Evolutionary conservation across 75 land plant species (phyloP).

Genomic region (Selaginella moellendorffii): DNA sequence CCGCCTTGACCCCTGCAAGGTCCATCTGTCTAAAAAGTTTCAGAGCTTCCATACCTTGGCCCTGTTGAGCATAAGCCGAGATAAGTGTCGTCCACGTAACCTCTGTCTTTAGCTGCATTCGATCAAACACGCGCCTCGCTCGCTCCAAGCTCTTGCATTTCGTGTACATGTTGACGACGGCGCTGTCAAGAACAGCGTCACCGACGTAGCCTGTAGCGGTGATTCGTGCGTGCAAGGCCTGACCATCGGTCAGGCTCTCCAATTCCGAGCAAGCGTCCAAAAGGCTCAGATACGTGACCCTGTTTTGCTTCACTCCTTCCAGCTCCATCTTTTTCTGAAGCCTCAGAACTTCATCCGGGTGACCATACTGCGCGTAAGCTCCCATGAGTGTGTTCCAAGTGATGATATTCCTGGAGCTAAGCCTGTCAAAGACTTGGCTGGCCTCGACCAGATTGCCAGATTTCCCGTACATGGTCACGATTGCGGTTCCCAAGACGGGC

Average conservation of each 20-base stretch:
- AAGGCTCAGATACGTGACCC: too few species aligned
- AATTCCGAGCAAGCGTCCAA: too few species aligned
- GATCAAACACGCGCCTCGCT: conserved; percentile 16
- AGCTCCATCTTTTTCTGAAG: too few species aligned
- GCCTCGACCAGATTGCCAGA: too few species aligned
- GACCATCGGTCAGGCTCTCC: conserved; percentile 8
- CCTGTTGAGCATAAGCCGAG: conserved; percentile 14
- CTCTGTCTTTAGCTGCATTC: conserved; percentile 10
- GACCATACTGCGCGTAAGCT: too few species aligned
- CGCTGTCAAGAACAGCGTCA: conserved; percentile 16
- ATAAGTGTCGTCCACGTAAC: conserved; percentile 30
- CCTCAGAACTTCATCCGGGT: too few species aligned
- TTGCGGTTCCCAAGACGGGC: too few species aligned
- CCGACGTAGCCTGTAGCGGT: conserved; percentile 9
- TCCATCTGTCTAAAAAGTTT: conserved; percentile 14
- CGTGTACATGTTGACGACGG: conserved; percentile 21
- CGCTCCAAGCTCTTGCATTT: conserved; percentile 5
- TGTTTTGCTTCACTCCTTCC: too few species aligned
- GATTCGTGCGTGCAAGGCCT: conserved; percentile 13
- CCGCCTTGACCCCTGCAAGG: background rate
- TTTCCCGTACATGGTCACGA: too few species aligned
- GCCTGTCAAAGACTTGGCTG: too few species aligned
- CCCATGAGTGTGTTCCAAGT: too few species aligned
- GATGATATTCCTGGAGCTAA: too few species aligned
- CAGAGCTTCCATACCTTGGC: conserved; percentile 13